Evolutionary conservation across 2,329 filamentous ascomycete genomes (phyloP).

Genomic region (Hawksworthiomyces lignivorus): DNA sequence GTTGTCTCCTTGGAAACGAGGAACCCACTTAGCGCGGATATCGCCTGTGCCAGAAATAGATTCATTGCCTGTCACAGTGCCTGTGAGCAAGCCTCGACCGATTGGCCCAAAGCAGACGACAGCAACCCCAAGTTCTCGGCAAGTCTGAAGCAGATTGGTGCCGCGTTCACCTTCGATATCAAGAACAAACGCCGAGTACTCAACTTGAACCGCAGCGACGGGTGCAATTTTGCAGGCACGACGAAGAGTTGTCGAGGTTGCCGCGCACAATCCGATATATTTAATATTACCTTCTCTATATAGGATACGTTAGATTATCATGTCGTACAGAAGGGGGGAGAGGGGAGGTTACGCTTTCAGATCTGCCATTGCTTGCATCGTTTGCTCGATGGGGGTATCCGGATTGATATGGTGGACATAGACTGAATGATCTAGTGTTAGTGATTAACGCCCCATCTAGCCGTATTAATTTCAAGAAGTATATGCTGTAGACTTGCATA

Average conservation of each 20-base stretch:
- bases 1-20: conserved; percentile 35
- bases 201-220: conserved; percentile 40
- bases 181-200: conserved; percentile 40
- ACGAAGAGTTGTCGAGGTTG: conserved; percentile 34
- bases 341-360: conserved; percentile 12
- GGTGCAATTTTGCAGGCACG: conserved; percentile 38
- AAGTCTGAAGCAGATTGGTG: conserved; percentile 25
- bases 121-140: conserved; percentile 39
- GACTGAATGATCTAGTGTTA: no score
- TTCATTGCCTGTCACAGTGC: conserved; percentile 36
- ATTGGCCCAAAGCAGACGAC: conserved; percentile 53
- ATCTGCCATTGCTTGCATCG: conserved; percentile 37
- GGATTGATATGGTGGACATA: not conserved
- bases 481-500: no score
- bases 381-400: conserved; percentile 10
- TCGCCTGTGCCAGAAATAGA: no score
- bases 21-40: conserved; percentile 17
- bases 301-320: no score
- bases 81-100: conserved; percentile 49
- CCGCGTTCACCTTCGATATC: conserved; percentile 34
- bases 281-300: conserved; percentile 23
- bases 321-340: no score
- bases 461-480: no score
- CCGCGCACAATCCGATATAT: conserved; percentile 38
- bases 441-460: no score